These are phyloP conservation scores for Saussurea involucrata DNA, from an alignment of 129 eudicot genomes.

Conservation along the genomic window DNA sequence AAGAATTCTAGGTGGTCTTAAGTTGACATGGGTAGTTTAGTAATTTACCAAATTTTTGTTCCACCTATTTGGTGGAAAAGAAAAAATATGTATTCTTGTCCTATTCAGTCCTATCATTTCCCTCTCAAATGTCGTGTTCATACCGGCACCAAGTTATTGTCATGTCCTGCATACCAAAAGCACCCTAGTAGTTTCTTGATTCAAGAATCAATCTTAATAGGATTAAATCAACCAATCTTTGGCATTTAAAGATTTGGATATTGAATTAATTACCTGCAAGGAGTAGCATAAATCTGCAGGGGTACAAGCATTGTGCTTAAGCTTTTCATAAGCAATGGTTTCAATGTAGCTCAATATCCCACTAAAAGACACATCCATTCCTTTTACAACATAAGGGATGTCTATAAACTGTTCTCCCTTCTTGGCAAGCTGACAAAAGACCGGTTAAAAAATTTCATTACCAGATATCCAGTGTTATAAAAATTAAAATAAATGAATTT, in stretches of 20 bases:
- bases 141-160: no score
- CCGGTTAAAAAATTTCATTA: background rate
- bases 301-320: slow-evolving; percentile 79
- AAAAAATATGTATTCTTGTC: no score
- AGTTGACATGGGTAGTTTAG: no score
- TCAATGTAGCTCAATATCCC: slow-evolving; percentile 93
- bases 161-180: no score
- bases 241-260: background rate
- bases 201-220: background rate
- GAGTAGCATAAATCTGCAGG: slow-evolving; percentile 98
- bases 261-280: slow-evolving; percentile 54
- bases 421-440: slow-evolving; percentile 72
- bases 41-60: no score
- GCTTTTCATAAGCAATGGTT: slow-evolving; percentile 83
- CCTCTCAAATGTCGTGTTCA: no score
- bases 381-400: slow-evolving; percentile 87
- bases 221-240: background rate
- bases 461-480: slow-evolving; percentile 10
- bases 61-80: no score
- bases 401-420: slow-evolving; percentile 89
- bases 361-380: slow-evolving; percentile 97
- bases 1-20: no score
- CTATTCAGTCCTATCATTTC: no score
- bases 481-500: background rate
- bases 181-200: background rate